Conservation (phyloP, 768 basidiomycete genomes). For the Flagelloscypha sp. region DNA sequence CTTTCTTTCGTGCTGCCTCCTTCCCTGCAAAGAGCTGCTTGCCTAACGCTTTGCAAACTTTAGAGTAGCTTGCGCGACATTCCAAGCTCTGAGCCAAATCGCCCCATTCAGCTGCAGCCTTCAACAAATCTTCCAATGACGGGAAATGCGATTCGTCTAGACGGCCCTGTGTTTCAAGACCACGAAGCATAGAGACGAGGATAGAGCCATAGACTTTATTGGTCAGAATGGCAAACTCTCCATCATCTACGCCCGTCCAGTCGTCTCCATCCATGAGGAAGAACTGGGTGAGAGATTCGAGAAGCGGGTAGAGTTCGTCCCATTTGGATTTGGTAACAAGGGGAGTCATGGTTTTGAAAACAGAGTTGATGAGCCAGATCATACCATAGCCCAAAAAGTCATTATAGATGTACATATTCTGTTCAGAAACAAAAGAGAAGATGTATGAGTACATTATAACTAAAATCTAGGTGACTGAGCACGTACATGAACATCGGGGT, state of each 20-base stretch:
- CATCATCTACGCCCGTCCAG: conserved; percentile 2
- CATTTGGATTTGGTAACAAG: conserved; percentile 2
- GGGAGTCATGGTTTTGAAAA: background rate
- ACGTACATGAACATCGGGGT: conserved; percentile 17
- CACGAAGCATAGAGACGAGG: conserved; percentile 3
- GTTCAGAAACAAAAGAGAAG: no score
- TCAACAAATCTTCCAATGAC: conserved; percentile 6
- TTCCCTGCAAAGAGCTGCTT: conserved; percentile 7
- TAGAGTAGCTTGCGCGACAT: conserved; percentile 4
- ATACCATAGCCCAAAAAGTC: conserved; percentile 6
- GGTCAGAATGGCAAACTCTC: conserved; percentile 1
- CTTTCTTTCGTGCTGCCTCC: background rate
- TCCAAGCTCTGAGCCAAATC: background rate
- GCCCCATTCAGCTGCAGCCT: conserved; percentile 4
- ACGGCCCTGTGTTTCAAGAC: conserved; percentile 1
- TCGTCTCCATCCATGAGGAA: background rate
- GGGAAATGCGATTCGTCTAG: conserved; percentile 10
- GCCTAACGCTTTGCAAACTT: conserved; percentile 7
- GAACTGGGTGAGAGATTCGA: conserved; percentile 5
- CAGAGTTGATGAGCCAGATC: conserved; percentile 2
- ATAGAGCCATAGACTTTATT: conserved; percentile 2
- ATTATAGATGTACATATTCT: conserved; percentile 10
- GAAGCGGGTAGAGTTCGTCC: conserved; percentile 1
- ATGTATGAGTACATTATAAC: no score
- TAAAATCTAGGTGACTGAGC: no score